phyloP scores from a whole-genome alignment of 2,329 filamentous ascomycete species.

The Akanthomyces muscarius region DNA sequence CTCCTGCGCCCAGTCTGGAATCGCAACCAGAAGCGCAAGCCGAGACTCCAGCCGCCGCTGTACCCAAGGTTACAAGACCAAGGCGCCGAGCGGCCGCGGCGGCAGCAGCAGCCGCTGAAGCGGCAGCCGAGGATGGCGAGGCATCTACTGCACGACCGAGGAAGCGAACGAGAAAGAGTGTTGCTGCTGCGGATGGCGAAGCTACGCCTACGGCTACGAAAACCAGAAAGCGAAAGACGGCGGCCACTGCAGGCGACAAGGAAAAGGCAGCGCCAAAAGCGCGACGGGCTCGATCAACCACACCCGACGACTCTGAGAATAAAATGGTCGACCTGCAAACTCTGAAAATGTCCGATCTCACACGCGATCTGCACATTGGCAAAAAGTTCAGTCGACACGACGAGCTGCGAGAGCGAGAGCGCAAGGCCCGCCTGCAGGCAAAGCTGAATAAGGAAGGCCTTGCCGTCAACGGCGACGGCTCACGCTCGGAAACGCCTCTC shows the following conservation, averaged over 20 bases:
- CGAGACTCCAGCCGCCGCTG: not conserved
- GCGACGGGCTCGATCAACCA: slow-evolving; percentile 44
- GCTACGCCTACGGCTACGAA: not conserved
- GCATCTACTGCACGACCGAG: not conserved
- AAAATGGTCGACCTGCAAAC: slow-evolving; percentile 61
- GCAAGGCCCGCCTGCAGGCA: slow-evolving; percentile 35
- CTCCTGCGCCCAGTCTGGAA: not conserved
- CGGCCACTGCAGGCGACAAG: slow-evolving; percentile 12
- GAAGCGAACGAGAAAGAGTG: slow-evolving; percentile 15
- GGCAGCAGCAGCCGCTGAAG: not conserved
- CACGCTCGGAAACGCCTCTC: slow-evolving; percentile 18
- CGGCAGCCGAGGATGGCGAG: not conserved
- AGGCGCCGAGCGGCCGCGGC: slow-evolving; percentile 3
- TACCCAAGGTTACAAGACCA: not conserved
- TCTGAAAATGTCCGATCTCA: slow-evolving; percentile 70
- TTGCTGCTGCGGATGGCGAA: not conserved
- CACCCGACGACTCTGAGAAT: slow-evolving; percentile 60
- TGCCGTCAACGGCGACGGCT: slow-evolving; percentile 23
- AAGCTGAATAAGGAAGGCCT: slow-evolving; percentile 28
- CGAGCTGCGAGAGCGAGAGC: slow-evolving; percentile 65
- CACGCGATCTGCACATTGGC: slow-evolving; percentile 64
- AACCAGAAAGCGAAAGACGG: slow-evolving; percentile 7
- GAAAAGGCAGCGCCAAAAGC: slow-evolving; percentile 22
- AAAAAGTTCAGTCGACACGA: slow-evolving; percentile 72
- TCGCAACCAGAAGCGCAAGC: not conserved